These are phyloP conservation scores for Annona cherimola DNA, from an alignment of 164 flowering plant genomes.

Conservation along the genomic window DNA sequence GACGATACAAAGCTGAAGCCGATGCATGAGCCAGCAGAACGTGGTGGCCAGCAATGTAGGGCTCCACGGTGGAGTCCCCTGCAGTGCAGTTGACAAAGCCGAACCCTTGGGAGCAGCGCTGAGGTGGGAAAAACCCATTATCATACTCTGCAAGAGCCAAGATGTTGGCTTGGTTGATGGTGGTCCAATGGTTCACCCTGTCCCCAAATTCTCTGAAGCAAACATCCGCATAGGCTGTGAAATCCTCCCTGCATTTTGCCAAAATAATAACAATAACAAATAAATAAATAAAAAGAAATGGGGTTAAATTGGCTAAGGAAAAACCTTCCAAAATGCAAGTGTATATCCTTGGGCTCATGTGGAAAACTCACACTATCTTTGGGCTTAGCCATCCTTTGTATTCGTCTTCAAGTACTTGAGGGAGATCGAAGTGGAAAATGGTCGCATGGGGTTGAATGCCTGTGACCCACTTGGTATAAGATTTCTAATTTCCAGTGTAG, in stretches of 20 bases:
- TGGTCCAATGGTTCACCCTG: conserved; percentile 47
- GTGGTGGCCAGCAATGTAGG: conserved; percentile 40
- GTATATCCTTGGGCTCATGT: too few species aligned
- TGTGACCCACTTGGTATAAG: neutral
- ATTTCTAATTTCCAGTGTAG: too few species aligned
- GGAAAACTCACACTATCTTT: conserved; percentile 20
- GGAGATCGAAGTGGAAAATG: conserved; percentile 23
- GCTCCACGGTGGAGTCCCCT: conserved; percentile 51
- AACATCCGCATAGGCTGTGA: conserved; percentile 44
- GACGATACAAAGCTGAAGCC: conserved; percentile 29
- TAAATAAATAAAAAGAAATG: neutral
- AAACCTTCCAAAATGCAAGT: too few species aligned
- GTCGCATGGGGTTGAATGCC: conserved; percentile 34
- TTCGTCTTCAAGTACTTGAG: conserved; percentile 32
- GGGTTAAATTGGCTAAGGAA: too few species aligned
- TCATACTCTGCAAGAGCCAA: conserved; percentile 30
- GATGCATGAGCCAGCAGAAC: conserved; percentile 47
- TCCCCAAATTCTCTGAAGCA: conserved; percentile 51
- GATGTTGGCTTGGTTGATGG: conserved; percentile 43
- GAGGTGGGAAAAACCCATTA: conserved; percentile 29
- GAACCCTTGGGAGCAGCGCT: conserved; percentile 35
- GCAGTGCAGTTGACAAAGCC: conserved; percentile 21
- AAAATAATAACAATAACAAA: conserved; percentile 32
- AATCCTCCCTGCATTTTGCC: conserved; percentile 45
- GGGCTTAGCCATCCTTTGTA: conserved; percentile 29